A percentile compares a stretch with the other conserved stretches of the same genome.
Evolutionary conservation across 1,139 yeast species (phyloP).

Genomic region (Geotrichum cucujoidarum): DNA sequence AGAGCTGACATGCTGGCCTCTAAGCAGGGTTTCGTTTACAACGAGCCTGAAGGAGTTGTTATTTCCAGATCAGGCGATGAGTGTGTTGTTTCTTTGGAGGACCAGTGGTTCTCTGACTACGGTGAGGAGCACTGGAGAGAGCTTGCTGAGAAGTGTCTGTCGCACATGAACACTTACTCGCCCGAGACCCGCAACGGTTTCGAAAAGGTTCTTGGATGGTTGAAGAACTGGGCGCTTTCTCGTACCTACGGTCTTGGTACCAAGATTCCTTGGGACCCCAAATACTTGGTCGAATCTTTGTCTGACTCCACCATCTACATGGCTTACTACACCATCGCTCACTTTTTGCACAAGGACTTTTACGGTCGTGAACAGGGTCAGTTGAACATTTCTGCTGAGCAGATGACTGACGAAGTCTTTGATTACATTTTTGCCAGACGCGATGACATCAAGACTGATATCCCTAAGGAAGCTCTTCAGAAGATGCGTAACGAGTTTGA

Average conservation of each 20-base stretch:
- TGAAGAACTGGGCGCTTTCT: conserved; percentile 97
- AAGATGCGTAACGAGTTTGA: conserved; percentile 88
- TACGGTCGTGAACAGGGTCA: conserved; percentile 75
- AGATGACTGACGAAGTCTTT: conserved; percentile 90
- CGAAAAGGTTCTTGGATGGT: conserved; percentile 93
- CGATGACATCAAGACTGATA: conserved; percentile 52
- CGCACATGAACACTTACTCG: conserved; percentile 69
- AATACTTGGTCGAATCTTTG: conserved; percentile 87
- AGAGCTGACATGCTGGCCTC: conserved; percentile 72
- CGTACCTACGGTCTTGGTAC: conserved; percentile 97
- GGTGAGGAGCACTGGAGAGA: conserved; percentile 92
- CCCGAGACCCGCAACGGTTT: conserved; percentile 88
- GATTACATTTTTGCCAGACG: conserved; percentile 81
- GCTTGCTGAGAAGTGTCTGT: conserved; percentile 79
- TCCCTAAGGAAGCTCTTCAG: conserved; percentile 64
- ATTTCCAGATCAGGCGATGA: conserved; percentile 95
- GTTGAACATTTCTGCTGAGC: conserved; percentile 69
- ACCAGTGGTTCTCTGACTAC: conserved; percentile 97
- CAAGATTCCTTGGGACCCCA: conserved; percentile 94
- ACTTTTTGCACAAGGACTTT: conserved; percentile 79
- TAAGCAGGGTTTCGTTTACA: conserved; percentile 82
- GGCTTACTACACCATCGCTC: conserved; percentile 89
- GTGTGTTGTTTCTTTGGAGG: conserved; percentile 94
- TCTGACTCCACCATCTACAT: conserved; percentile 96
- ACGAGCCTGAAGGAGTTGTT: conserved; percentile 88